These are phyloP conservation scores for Gastrolobium bilobum DNA, from an alignment of 306 rosid species.

Conservation along the genomic window DNA sequence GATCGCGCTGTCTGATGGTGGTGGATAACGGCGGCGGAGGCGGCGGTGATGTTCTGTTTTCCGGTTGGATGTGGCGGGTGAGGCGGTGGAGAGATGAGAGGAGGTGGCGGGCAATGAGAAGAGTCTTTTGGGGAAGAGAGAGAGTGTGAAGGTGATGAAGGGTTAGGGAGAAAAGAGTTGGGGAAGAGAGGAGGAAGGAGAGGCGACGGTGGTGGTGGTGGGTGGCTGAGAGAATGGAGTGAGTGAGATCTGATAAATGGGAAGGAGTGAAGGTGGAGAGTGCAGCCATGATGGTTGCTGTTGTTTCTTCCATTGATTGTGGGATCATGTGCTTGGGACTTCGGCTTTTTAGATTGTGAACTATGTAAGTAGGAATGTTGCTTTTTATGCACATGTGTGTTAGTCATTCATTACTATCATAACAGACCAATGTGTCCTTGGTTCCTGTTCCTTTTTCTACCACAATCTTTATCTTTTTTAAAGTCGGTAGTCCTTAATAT, in stretches of 20 bases:
- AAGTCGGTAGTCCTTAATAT: constrained; percentile 31
- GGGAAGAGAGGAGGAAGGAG: constrained; percentile 75
- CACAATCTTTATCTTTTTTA: background rate
- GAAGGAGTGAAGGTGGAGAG: constrained; percentile 75
- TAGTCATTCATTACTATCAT: constrained; percentile 41
- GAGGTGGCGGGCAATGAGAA: constrained; percentile 79
- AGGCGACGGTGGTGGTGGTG: constrained; percentile 72
- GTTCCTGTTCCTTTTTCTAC: constrained; percentile 10
- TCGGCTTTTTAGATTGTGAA: constrained; percentile 28
- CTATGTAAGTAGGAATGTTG: constrained; percentile 30
- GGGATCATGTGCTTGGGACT: constrained; percentile 64
- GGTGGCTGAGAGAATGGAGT: constrained; percentile 63
- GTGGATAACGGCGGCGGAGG: constrained; percentile 46
- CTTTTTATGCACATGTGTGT: constrained; percentile 47
- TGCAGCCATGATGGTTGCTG: constrained; percentile 69
- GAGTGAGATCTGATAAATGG: constrained; percentile 70
- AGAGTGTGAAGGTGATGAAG: constrained; percentile 77
- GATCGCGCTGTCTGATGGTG: constrained; percentile 57
- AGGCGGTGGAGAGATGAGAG: constrained; percentile 79
- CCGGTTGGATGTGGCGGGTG: constrained; percentile 57
- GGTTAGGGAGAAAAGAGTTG: constrained; percentile 70
- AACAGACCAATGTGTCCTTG: constrained; percentile 50
- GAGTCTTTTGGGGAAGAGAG: constrained; percentile 71
- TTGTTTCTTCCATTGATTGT: constrained; percentile 73
- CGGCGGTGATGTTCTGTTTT: background rate